Conservation (phyloP, 768 basidiomycete species). For the Mycena polygramma region DNA sequence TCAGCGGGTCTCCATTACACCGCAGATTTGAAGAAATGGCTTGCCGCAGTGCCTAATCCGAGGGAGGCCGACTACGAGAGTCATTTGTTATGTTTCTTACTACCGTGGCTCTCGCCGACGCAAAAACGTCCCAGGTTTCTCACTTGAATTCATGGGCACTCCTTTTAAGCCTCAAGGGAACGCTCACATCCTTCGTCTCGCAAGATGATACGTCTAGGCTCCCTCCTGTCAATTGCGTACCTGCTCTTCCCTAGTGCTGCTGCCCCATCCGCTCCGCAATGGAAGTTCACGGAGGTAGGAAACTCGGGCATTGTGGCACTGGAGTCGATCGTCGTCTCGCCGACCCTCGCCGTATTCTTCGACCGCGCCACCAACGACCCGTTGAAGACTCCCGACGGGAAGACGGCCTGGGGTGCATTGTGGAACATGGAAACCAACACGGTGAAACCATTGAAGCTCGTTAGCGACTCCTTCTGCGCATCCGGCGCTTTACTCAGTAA, state of each 20-base stretch:
- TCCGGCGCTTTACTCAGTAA: constrained; percentile 64
- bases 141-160: background rate
- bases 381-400: constrained; percentile 54
- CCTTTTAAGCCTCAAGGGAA: constrained; percentile 9
- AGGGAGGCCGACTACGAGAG: background rate
- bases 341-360: constrained; percentile 51
- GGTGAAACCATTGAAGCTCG: constrained; percentile 65
- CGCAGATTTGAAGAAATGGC: background rate
- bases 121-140: background rate
- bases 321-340: constrained; percentile 42
- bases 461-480: constrained; percentile 74
- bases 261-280: constrained; percentile 14
- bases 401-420: constrained; percentile 64
- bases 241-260: constrained; percentile 23
- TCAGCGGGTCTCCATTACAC: background rate
- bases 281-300: constrained; percentile 30
- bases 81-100: constrained; percentile 22
- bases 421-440: constrained; percentile 63
- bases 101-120: constrained; percentile 14
- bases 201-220: constrained; percentile 29
- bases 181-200: background rate
- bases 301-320: constrained; percentile 29
- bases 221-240: constrained; percentile 27
- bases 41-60: background rate
- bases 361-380: constrained; percentile 72